These are phyloP conservation scores for Penicillium samsonianum DNA, from an alignment of 495 filamentous ascomycete genomes.

Conservation along the genomic window DNA sequence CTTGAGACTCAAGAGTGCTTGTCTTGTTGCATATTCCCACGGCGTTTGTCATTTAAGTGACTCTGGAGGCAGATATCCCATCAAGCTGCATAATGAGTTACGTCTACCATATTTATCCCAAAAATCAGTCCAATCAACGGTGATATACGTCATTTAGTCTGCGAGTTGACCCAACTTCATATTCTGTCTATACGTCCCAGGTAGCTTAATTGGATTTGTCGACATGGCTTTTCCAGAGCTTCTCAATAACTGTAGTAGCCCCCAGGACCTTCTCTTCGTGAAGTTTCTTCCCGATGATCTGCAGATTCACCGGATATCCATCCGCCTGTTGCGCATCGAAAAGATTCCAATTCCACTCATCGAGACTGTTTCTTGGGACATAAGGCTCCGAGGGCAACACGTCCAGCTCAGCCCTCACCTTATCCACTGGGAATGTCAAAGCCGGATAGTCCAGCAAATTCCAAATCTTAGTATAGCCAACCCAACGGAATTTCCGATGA, in stretches of 20 bases:
- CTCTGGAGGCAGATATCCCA: slow-evolving; percentile 17
- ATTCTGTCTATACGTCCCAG: not conserved
- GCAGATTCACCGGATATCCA: slow-evolving; percentile 52
- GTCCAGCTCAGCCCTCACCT: slow-evolving; percentile 50
- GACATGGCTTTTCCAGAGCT: slow-evolving; percentile 27
- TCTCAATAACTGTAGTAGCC: slow-evolving; percentile 45
- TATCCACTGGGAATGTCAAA: slow-evolving; percentile 56
- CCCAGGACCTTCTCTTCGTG: slow-evolving; percentile 57
- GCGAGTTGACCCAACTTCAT: not conserved
- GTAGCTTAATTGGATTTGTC: not conserved
- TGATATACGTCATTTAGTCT: not conserved
- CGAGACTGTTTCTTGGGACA: slow-evolving; percentile 49
- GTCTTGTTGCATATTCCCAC: slow-evolving; percentile 27
- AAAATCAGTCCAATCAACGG: not conserved
- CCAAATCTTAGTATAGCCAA: slow-evolving; percentile 68
- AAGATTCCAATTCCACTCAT: slow-evolving; percentile 52
- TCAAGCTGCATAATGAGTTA: slow-evolving; percentile 21
- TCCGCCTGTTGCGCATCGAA: slow-evolving; percentile 46
- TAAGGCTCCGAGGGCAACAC: slow-evolving; percentile 45
- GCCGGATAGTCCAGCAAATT: slow-evolving; percentile 67
- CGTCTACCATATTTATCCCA: slow-evolving; percentile 6
- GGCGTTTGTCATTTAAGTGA: slow-evolving; percentile 27
- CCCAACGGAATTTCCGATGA: slow-evolving; percentile 48
- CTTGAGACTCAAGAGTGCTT: slow-evolving; percentile 23
- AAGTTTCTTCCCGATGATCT: slow-evolving; percentile 54